Evolutionary conservation across 169 alveolate genomes (phyloP).

Genomic region (Eimeria falciformis): DNA sequence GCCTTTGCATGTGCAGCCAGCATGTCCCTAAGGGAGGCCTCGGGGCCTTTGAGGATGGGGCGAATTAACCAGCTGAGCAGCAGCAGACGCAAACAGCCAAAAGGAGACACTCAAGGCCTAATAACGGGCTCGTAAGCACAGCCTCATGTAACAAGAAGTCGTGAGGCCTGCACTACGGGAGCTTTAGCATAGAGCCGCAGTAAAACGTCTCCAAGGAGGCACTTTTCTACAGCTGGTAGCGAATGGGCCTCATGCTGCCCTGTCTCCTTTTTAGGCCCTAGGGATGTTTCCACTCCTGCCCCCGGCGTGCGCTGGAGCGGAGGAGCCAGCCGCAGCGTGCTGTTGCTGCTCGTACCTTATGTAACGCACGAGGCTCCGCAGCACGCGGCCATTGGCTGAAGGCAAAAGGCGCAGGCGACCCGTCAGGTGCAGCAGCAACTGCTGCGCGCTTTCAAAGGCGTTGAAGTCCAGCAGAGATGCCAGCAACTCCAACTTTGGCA

Average conservation of each 20-base stretch:
- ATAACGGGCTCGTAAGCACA: no score
- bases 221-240: no score
- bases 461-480: conserved; percentile 76
- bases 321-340: background rate
- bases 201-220: no score
- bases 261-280: no score
- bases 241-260: no score
- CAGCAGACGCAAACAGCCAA: background rate
- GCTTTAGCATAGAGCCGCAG: no score
- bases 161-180: background rate
- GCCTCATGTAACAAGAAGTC: background rate
- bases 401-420: conserved; percentile 21
- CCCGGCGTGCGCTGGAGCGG: no score
- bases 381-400: conserved; percentile 47
- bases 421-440: conserved; percentile 68
- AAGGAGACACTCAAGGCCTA: no score
- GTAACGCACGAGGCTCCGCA: conserved; percentile 34
- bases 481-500: conserved; percentile 61
- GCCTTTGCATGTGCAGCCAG: background rate
- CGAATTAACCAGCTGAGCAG: conserved; percentile 23
- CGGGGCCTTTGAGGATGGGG: conserved; percentile 14
- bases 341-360: conserved; percentile 38
- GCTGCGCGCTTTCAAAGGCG: conserved; percentile 51
- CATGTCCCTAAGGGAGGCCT: conserved; percentile 1
- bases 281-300: no score